Evolutionary conservation across 352 stramenopile genomes (phyloP).

Genomic region (Discostella stelligera): DNA sequence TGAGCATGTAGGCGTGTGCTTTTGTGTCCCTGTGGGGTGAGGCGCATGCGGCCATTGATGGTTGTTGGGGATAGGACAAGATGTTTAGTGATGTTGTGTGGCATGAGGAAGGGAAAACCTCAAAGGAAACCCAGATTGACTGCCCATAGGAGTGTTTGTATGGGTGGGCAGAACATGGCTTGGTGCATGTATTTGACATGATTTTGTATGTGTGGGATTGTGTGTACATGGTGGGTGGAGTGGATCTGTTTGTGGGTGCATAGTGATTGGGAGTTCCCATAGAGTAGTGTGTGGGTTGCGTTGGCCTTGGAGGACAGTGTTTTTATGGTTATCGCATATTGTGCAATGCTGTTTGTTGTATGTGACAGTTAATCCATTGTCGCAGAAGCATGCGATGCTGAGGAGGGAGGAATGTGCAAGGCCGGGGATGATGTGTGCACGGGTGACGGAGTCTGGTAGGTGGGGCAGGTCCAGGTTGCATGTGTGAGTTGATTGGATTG

Average conservation of each 20-base stretch:
- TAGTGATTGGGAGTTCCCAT: not conserved
- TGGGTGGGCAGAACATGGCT: too few species aligned
- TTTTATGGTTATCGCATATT: not conserved
- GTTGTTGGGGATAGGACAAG: too few species aligned
- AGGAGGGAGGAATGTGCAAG: constrained; percentile 11
- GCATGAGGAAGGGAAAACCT: too few species aligned
- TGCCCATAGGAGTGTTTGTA: too few species aligned
- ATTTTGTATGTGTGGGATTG: too few species aligned
- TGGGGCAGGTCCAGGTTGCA: constrained; percentile 20
- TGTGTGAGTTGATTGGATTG: constrained; percentile 33
- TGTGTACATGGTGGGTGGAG: too few species aligned
- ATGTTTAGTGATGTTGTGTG: too few species aligned
- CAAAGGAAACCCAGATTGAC: too few species aligned
- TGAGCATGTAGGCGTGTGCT: too few species aligned
- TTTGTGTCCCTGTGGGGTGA: too few species aligned
- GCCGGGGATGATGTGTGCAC: constrained; percentile 13
- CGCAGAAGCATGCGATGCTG: not conserved
- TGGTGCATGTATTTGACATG: too few species aligned
- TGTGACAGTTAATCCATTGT: not conserved
- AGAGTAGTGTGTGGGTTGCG: not conserved
- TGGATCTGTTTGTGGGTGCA: not conserved
- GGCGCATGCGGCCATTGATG: too few species aligned
- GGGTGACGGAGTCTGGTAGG: not conserved
- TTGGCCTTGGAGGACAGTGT: not conserved
- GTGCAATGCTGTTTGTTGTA: not conserved